These are phyloP conservation scores for Colletotrichum endophyticum DNA, from an alignment of 2,329 filamentous ascomycete species.

Conservation along the genomic window DNA sequence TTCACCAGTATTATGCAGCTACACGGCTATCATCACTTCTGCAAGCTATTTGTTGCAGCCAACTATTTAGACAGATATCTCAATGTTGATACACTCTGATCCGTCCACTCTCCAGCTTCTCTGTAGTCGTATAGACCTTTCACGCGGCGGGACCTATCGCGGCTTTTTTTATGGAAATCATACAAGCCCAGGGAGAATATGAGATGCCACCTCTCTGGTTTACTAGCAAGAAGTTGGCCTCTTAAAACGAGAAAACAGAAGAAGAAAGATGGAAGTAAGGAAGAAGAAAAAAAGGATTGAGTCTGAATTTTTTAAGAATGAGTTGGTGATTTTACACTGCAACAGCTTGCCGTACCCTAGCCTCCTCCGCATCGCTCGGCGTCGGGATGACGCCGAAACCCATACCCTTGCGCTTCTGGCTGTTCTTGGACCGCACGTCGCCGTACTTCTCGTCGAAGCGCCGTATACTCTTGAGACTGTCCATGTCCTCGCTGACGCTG, in stretches of 20 bases:
- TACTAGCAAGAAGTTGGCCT: neutral
- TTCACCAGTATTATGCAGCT: neutral
- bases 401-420: slow-evolving; percentile 59
- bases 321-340: neutral
- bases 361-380: slow-evolving; percentile 46
- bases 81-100: neutral
- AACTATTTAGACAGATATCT: neutral
- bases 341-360: slow-evolving; percentile 41
- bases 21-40: neutral
- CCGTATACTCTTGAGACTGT: slow-evolving; percentile 80
- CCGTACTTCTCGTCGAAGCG: slow-evolving; percentile 98
- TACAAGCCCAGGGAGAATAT: neutral
- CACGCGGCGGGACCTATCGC: neutral
- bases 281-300: neutral
- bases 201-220: neutral
- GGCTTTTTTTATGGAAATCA: neutral
- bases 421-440: slow-evolving; percentile 62
- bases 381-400: slow-evolving; percentile 60
- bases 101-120: neutral
- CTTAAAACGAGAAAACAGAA: neutral
- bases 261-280: neutral
- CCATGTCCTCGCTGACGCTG: slow-evolving; percentile 94
- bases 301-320: neutral
- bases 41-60: neutral
- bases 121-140: neutral